These are phyloP conservation scores for Alternaria solani DNA, from an alignment of 2,329 filamentous ascomycete species.

Conservation along the genomic window DNA sequence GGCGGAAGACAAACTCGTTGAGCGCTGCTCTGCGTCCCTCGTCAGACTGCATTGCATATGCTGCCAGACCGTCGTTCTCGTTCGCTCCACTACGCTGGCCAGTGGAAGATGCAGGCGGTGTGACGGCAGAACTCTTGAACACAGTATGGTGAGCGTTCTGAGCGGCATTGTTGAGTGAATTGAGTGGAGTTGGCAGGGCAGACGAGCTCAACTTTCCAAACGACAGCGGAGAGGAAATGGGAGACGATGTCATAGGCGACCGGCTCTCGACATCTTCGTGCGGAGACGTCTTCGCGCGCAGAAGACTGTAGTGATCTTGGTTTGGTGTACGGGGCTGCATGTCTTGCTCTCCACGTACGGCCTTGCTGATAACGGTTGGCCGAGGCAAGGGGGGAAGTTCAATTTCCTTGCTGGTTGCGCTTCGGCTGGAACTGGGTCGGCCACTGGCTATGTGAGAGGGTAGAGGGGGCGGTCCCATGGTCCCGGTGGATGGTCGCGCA, in stretches of 20 bases:
- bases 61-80: conserved; percentile 24
- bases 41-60: conserved; percentile 51
- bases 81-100: neutral
- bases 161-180: conserved; percentile 17
- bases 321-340: conserved; percentile 15
- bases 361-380: conserved; percentile 39
- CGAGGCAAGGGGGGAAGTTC: conserved; percentile 48
- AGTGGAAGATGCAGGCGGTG: conserved; percentile 13
- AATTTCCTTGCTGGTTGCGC: conserved; percentile 21
- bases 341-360: conserved; percentile 6
- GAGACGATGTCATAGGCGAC: conserved; percentile 14
- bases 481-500: conserved; percentile 27
- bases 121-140: conserved; percentile 8
- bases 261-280: conserved; percentile 15
- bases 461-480: conserved; percentile 47
- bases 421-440: conserved; percentile 30
- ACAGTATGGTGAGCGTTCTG: conserved; percentile 12
- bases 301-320: conserved; percentile 5
- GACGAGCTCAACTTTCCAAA: conserved; percentile 16
- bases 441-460: conserved; percentile 29
- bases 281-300: conserved; percentile 4
- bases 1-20: conserved; percentile 61
- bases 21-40: conserved; percentile 55
- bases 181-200: conserved; percentile 27
- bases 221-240: conserved; percentile 18